These are phyloP conservation scores for Thuidium tamariscinum DNA, from an alignment of 225 moss, liverwort and hornwort species.

Conservation along the genomic window DNA sequence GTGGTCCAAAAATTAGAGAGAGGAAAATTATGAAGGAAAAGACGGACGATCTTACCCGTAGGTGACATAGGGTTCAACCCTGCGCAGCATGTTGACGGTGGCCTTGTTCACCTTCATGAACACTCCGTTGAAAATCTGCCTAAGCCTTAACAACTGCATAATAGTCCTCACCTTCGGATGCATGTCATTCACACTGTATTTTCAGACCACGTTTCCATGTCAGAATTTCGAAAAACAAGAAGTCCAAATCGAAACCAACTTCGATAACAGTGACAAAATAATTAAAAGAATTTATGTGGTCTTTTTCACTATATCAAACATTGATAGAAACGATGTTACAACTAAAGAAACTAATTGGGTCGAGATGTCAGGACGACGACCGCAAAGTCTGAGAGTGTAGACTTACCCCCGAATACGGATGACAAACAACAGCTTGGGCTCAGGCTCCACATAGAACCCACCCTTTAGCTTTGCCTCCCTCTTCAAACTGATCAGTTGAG, in stretches of 20 bases:
- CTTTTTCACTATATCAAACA: neutral
- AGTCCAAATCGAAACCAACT: neutral
- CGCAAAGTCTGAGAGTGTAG: neutral
- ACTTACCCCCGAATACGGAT: constrained; percentile 63
- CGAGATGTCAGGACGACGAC: neutral
- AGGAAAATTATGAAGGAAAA: neutral
- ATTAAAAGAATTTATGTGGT: neutral
- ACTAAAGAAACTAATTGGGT: neutral
- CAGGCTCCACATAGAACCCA: constrained; percentile 79
- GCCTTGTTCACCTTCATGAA: constrained; percentile 92
- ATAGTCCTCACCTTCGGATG: constrained; percentile 72
- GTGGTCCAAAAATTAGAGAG: neutral
- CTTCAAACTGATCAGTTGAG: constrained; percentile 60
- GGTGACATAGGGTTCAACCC: constrained; percentile 81
- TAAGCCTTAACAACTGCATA: constrained; percentile 60
- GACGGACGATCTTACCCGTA: constrained; percentile 32
- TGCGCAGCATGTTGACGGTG: constrained; percentile 67
- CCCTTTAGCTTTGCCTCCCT: constrained; percentile 76
- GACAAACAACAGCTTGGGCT: constrained; percentile 69
- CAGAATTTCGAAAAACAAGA: neutral
- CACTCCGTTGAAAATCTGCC: constrained; percentile 79
- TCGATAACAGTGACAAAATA: neutral
- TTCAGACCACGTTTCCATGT: neutral
- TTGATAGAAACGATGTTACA: neutral
- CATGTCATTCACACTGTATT: constrained; percentile 62